phyloP scores from a whole-genome alignment of 2,329 filamentous ascomycete species.

The Hypoxylon sp. region DNA sequence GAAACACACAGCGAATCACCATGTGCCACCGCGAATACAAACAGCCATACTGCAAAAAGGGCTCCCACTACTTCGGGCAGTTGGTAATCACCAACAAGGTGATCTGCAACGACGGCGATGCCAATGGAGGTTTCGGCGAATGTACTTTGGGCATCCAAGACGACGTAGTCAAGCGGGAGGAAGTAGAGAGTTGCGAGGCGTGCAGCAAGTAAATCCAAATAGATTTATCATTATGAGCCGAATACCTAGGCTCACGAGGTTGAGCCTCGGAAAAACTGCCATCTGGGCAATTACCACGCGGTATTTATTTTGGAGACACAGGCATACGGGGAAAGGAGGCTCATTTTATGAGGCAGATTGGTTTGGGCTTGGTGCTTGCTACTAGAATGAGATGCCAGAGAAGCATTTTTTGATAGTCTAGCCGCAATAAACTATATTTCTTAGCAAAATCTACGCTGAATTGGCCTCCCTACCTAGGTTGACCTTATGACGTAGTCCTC shows the following conservation, averaged over 20 bases:
- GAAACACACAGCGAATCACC: background rate
- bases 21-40: conserved; percentile 8
- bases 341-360: background rate
- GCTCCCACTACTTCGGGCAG: background rate
- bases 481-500: too few relatives aligned
- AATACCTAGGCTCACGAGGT: background rate
- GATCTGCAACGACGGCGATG: background rate
- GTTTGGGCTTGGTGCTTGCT: background rate
- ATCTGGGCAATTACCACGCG: background rate
- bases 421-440: background rate
- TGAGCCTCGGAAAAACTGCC: background rate
- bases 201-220: background rate
- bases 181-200: background rate
- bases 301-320: background rate
- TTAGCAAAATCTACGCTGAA: background rate
- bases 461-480: background rate
- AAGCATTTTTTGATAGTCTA: background rate
- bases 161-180: background rate
- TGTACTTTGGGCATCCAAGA: background rate
- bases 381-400: background rate
- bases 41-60: background rate
- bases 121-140: background rate
- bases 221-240: background rate
- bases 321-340: background rate
- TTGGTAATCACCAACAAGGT: background rate